A percentile compares a stretch with the other conserved stretches of the same genome.
Evolutionary conservation across 192 early-diverging fungal species (phyloP).

Genomic region (Coemansia sp.): DNA sequence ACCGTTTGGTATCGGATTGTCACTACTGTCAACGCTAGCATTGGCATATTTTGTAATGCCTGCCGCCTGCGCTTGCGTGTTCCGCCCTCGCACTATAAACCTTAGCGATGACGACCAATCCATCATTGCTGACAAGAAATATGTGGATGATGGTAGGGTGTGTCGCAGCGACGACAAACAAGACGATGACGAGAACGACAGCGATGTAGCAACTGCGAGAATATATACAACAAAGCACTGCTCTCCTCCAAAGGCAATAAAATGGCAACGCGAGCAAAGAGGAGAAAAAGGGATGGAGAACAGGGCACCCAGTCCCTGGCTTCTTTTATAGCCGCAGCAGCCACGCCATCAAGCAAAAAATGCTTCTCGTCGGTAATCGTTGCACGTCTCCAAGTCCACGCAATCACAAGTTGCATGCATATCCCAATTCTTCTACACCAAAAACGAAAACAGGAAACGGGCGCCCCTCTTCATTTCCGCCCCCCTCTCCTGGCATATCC

Average conservation of each 20-base stretch:
- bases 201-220: not conserved
- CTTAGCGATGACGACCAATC: not conserved
- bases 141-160: not conserved
- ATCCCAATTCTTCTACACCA: not conserved
- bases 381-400: not conserved
- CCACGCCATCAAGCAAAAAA: too few relatives aligned
- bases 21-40: too few relatives aligned
- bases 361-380: not conserved
- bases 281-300: too few relatives aligned
- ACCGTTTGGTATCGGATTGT: too few relatives aligned
- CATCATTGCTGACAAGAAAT: not conserved
- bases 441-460: not conserved
- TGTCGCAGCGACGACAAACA: not conserved
- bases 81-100: not conserved
- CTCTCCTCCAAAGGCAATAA: not conserved
- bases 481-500: too few relatives aligned
- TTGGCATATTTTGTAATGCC: too few relatives aligned
- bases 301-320: not conserved
- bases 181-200: not conserved
- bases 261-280: not conserved
- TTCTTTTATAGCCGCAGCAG: not conserved
- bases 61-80: too few relatives aligned
- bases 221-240: not conserved
- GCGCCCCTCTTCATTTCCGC: too few relatives aligned
- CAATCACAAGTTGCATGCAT: not conserved